These are phyloP conservation scores for Penicillium digitatum DNA, from an alignment of 2,329 filamentous ascomycete species.

Conservation along the genomic window DNA sequence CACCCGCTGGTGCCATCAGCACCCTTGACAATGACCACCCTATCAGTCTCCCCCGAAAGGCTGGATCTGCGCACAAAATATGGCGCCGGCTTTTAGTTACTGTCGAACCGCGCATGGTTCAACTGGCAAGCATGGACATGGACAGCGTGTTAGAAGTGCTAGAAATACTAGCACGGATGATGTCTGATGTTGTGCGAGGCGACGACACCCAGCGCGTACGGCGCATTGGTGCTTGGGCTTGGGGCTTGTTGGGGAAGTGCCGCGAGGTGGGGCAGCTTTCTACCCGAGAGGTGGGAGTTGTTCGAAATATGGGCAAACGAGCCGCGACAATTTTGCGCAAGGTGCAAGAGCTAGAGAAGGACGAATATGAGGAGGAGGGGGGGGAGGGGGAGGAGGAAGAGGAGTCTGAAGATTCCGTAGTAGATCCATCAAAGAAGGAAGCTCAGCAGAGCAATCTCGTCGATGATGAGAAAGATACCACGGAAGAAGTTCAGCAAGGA, in stretches of 20 bases:
- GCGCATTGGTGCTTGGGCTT: constrained; percentile 76
- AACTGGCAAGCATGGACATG: constrained; percentile 54
- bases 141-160: constrained; percentile 64
- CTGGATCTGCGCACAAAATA: constrained; percentile 52
- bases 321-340: constrained; percentile 53
- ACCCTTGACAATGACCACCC: constrained; percentile 54
- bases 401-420: constrained; percentile 18
- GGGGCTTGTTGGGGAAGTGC: constrained; percentile 73
- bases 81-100: constrained; percentile 47
- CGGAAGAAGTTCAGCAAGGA: background rate
- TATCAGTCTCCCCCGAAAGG: constrained; percentile 53
- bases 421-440: background rate
- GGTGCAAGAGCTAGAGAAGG: constrained; percentile 45
- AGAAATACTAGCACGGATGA: constrained; percentile 54
- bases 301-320: constrained; percentile 75
- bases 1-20: constrained; percentile 52
- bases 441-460: background rate
- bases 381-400: constrained; percentile 12
- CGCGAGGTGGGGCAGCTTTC: constrained; percentile 71
- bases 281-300: constrained; percentile 68
- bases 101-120: constrained; percentile 47
- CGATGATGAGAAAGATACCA: background rate
- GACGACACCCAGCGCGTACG: constrained; percentile 58
- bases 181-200: constrained; percentile 60
- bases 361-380: constrained; percentile 2